Conservation (phyloP, 108 stramenopile species). For the Cylindrotheca fusiformis region DNA sequence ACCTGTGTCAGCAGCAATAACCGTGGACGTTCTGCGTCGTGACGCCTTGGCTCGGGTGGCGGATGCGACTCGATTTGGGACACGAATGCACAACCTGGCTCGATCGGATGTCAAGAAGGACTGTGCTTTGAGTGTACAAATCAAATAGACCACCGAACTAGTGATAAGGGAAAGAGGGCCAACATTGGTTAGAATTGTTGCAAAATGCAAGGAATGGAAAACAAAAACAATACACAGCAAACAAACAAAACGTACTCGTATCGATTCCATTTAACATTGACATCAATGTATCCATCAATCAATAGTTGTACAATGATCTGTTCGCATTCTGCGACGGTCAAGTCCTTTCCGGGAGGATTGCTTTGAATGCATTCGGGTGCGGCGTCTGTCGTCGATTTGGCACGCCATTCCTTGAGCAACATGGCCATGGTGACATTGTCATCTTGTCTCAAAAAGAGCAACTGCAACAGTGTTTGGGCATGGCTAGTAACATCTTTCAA, state of each 20-base stretch:
- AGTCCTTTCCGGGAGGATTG: conserved; percentile 65
- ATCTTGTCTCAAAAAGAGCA: conserved; percentile 38
- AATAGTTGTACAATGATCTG: conserved; percentile 48
- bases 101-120: conserved; percentile 23
- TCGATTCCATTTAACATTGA: conserved; percentile 43
- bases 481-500: conserved; percentile 59
- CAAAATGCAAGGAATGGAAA: background rate
- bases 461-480: conserved; percentile 47
- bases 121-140: conserved; percentile 10
- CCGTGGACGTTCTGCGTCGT: conserved; percentile 12
- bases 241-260: conserved; percentile 43
- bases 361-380: conserved; percentile 55
- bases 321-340: conserved; percentile 68
- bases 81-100: conserved; percentile 29
- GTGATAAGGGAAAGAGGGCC: background rate
- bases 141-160: conserved; percentile 33
- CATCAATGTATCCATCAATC: conserved; percentile 49
- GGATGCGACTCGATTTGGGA: conserved; percentile 20
- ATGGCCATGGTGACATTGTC: conserved; percentile 58
- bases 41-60: conserved; percentile 2
- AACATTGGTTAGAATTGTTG: background rate
- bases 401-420: conserved; percentile 73
- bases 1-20: conserved; percentile 3
- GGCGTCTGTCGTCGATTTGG: conserved; percentile 26
- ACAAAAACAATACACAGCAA: background rate